Conservation (phyloP, 345 rosid genomes). For the Heritiera littoralis region DNA sequence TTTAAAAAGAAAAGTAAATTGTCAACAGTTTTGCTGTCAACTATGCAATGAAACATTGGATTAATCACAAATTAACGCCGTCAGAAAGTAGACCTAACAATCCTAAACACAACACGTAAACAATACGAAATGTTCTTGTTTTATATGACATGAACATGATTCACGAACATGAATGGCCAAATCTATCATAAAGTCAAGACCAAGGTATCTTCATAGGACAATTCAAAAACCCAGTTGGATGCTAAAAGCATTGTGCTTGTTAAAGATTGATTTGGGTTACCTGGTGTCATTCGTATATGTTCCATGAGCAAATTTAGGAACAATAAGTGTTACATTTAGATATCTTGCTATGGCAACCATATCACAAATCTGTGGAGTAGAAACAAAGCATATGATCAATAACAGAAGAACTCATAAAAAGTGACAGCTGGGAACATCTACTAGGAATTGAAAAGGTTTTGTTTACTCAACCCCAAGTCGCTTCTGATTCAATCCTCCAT, state of each 20-base stretch:
- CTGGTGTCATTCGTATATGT: constrained; percentile 90
- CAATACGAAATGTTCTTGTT: too few relatives aligned
- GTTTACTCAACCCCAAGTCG: constrained; percentile 57
- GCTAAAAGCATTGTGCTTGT: neutral
- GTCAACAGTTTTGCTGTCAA: neutral
- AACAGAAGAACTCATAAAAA: neutral
- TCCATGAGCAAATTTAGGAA: constrained; percentile 79
- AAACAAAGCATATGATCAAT: neutral
- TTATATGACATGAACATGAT: too few relatives aligned
- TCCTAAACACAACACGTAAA: too few relatives aligned
- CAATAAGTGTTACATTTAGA: constrained; percentile 84
- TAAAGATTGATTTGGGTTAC: constrained; percentile 29
- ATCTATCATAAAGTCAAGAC: neutral
- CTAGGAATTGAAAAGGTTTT: neutral
- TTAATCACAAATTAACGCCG: neutral
- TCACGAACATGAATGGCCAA: too few relatives aligned
- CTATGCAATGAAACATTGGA: neutral
- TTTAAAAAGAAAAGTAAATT: neutral
- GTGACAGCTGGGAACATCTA: neutral
- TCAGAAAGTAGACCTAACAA: neutral
- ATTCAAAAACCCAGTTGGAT: neutral
- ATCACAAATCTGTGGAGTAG: constrained; percentile 67
- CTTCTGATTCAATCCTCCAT: constrained; percentile 98
- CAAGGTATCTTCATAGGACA: neutral
- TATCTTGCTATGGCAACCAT: constrained; percentile 86